Conservation (phyloP, 177 flowering plant species). For the Vitis hybrid region DNA sequence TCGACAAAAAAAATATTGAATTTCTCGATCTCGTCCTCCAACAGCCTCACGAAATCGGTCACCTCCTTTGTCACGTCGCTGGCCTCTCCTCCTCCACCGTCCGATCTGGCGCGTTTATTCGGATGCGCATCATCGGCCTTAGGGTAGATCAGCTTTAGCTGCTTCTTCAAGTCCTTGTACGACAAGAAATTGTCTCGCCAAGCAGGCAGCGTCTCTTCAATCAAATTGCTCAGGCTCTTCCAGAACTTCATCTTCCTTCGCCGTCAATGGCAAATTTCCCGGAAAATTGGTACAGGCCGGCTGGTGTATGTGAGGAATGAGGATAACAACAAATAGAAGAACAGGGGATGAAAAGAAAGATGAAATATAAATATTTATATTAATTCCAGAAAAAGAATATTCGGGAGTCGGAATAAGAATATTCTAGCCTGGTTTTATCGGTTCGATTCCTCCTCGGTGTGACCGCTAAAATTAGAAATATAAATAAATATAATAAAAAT, state of each 20-base stretch:
- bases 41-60: conserved; percentile 34
- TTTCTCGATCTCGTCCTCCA: conserved; percentile 61
- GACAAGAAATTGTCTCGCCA: conserved; percentile 64
- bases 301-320: too few relatives aligned
- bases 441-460: too few relatives aligned
- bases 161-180: conserved; percentile 57
- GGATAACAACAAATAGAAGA: too few relatives aligned
- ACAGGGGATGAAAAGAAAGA: too few relatives aligned
- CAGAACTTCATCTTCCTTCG: conserved; percentile 42
- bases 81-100: conserved; percentile 10
- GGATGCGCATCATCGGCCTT: conserved; percentile 8
- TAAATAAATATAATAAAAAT: too few relatives aligned
- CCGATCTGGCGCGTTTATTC: conserved; percentile 24
- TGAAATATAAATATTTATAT: too few relatives aligned
- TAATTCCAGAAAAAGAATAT: too few relatives aligned
- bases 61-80: conserved; percentile 28
- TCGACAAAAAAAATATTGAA: conserved; percentile 51
- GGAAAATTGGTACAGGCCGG: background rate
- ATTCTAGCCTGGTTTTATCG: too few relatives aligned
- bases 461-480: too few relatives aligned
- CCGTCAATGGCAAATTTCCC: background rate
- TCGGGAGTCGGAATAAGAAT: too few relatives aligned
- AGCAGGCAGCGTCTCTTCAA: conserved; percentile 54
- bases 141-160: conserved; percentile 38
- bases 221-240: conserved; percentile 40